phyloP scores from a whole-genome alignment of 805 yeast species.

The Saturnispora kantuleensis region DNA sequence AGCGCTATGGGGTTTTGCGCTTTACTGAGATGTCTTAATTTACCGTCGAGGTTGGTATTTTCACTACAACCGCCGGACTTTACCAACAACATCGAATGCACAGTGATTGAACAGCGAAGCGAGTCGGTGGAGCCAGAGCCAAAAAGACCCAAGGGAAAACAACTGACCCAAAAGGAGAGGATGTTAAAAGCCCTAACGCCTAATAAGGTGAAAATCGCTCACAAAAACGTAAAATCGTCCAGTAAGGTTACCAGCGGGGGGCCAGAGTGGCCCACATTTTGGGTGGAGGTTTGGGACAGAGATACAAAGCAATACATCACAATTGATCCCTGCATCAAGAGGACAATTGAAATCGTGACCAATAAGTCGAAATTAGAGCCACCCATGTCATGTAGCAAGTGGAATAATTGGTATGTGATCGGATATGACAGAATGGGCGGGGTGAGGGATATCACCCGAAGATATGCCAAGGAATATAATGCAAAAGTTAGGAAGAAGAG shows the following conservation, averaged over 20 bases:
- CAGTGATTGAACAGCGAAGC: conserved; percentile 7
- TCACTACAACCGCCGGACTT: conserved; percentile 90
- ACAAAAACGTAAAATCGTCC: not conserved
- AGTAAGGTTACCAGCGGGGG: conserved; percentile 5
- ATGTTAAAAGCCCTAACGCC: conserved; percentile 21
- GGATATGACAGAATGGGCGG: conserved; percentile 62
- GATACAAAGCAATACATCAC: conserved; percentile 69
- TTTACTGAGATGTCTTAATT: conserved; percentile 56
- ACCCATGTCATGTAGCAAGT: conserved; percentile 45
- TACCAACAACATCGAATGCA: conserved; percentile 29
- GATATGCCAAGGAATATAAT: conserved; percentile 65
- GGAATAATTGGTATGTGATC: conserved; percentile 61
- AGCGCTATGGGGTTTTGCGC: conserved; percentile 85
- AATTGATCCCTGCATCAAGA: conserved; percentile 66
- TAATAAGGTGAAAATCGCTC: conserved; percentile 16
- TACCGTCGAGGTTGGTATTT: conserved; percentile 65
- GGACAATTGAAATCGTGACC: conserved; percentile 52
- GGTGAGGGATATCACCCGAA: conserved; percentile 72
- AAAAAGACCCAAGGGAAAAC: not conserved
- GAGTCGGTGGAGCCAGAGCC: conserved; percentile 5
- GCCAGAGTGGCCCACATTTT: conserved; percentile 56
- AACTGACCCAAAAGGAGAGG: conserved; percentile 20
- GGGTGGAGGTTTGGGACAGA: conserved; percentile 93
- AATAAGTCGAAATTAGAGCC: conserved; percentile 49
- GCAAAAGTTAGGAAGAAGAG: conserved; percentile 69